Base-by-base conservation (phyloP, 345 rosid genomes). In the Syzygium oleosum region DNA sequence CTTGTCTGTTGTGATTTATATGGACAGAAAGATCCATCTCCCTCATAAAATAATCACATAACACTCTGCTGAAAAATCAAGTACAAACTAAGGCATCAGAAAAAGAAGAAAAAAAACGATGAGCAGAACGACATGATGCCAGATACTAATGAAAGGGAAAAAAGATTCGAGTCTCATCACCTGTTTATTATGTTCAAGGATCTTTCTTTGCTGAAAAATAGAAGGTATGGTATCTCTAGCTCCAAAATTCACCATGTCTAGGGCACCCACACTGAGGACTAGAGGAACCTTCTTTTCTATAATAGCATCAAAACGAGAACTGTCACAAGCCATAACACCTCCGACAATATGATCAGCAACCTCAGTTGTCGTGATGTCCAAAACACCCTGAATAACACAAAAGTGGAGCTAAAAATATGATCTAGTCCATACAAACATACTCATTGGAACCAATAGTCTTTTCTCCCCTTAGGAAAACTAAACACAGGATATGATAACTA, bases 231-330 rank as follows among this genome's bases (percentile, higher is more conserved):
- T 92, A 49, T 95, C 94, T 91, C 89, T 94, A 80, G 95, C 87
- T 88, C 98, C 99, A 93, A 97, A 97, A 90, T 94, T 97, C 89
- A 95, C 99, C 98, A 95, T 95, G 91, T 97, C 99, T 90, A 97
- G 92, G 79, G 99, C 99, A 78, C 99, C 99, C 8, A 95, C 94
- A 85, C 99, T 97, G 85, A 97, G 90, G 58, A 97, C 98, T 88
- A 96, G 91, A 52, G 99, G 99, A 89, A 97, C 92, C 89, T 94
- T 94, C 93, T 92, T 94, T 91, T 97, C 96, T 84, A 94, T 90
- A 68, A 93, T 92, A 53, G 91, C 94, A 91, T 96, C 95, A 87
- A 96, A 97, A 65, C 98, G 98, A 80, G 96, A 95, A 90, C 93
- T 91, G 90, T 97, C 94, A 89, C 99, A 95, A 85, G 99, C 97